Evolutionary conservation across 2,329 filamentous ascomycete species (phyloP).

Genomic region (Microsporum canis): DNA sequence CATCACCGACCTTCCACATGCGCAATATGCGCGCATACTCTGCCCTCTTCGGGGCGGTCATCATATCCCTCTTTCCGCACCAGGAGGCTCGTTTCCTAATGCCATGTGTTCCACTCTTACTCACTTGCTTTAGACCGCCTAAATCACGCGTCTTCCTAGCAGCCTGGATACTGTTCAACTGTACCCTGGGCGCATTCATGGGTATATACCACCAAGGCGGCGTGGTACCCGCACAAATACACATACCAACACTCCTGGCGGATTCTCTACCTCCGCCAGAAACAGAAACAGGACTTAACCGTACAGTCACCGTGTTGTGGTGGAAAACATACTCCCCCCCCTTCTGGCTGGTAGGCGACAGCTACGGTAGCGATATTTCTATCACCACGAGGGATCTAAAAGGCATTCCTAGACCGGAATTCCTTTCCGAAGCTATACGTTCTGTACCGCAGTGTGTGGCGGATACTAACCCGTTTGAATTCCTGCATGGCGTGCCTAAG

Average conservation of each 20-base stretch:
- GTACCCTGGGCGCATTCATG: conserved; percentile 38
- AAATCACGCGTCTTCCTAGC: conserved; percentile 31
- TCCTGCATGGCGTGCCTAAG: conserved; percentile 8
- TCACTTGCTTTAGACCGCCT: conserved; percentile 38
- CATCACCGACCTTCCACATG: conserved; percentile 24
- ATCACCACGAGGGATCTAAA: conserved; percentile 39
- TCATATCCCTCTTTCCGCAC: conserved; percentile 39
- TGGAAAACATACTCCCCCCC: conserved; percentile 47
- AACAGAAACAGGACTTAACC: not conserved
- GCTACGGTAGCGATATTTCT: conserved; percentile 17
- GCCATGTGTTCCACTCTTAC: conserved; percentile 40
- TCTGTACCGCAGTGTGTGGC: conserved; percentile 23
- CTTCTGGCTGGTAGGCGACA: conserved; percentile 38
- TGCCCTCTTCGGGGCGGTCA: conserved; percentile 33
- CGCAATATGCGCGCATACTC: conserved; percentile 34
- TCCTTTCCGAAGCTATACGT: conserved; percentile 31
- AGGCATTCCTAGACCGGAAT: conserved; percentile 34
- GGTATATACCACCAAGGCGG: conserved; percentile 45
- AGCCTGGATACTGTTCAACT: conserved; percentile 41
- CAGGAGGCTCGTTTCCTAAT: conserved; percentile 45
- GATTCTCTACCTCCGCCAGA: conserved; percentile 16
- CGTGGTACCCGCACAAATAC: conserved; percentile 39
- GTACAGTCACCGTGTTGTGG: conserved; percentile 37
- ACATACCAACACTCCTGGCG: conserved; percentile 31
- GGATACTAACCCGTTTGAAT: conserved; percentile 8